Evolutionary conservation across 192 early-diverging fungal genomes (phyloP).

Genomic region (Geranomyces variabilis): DNA sequence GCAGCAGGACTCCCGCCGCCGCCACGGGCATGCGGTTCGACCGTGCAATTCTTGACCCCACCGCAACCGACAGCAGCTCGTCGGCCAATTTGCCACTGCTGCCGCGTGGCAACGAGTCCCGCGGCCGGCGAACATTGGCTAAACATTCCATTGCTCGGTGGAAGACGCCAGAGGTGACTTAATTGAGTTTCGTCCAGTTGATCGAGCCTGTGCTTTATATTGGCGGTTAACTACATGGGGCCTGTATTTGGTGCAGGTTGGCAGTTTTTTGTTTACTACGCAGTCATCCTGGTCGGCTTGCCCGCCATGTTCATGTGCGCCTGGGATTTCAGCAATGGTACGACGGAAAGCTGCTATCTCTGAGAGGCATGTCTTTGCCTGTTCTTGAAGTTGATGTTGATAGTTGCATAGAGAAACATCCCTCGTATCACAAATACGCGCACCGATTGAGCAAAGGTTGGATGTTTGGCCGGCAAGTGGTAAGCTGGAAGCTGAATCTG

Average conservation of each 20-base stretch:
- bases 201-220: too few species aligned
- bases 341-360: not conserved
- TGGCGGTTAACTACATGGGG: too few species aligned
- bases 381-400: not conserved
- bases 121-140: not conserved
- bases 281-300: slow-evolving; percentile 57
- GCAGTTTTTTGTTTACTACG: slow-evolving; percentile 74
- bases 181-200: too few species aligned
- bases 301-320: slow-evolving; percentile 65
- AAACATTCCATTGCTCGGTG: not conserved
- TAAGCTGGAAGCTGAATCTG: slow-evolving; percentile 12
- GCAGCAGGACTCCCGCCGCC: not conserved
- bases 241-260: slow-evolving; percentile 39
- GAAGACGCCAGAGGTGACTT: slow-evolving; percentile 3
- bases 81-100: too few species aligned
- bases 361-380: not conserved
- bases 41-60: too few species aligned
- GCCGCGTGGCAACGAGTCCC: too few species aligned
- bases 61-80: too few species aligned
- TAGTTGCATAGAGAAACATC: slow-evolving; percentile 15
- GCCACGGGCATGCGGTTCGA: too few species aligned
- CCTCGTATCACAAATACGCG: slow-evolving; percentile 50
- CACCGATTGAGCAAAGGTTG: slow-evolving; percentile 64
- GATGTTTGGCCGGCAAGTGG: slow-evolving; percentile 70
- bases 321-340: slow-evolving; percentile 29